Percentiles rank a stretch among this genome's conserved stretches.
phyloP scores from a whole-genome alignment of 768 basidiomycete genomes.

The Vishniacozyma victoriae region DNA sequence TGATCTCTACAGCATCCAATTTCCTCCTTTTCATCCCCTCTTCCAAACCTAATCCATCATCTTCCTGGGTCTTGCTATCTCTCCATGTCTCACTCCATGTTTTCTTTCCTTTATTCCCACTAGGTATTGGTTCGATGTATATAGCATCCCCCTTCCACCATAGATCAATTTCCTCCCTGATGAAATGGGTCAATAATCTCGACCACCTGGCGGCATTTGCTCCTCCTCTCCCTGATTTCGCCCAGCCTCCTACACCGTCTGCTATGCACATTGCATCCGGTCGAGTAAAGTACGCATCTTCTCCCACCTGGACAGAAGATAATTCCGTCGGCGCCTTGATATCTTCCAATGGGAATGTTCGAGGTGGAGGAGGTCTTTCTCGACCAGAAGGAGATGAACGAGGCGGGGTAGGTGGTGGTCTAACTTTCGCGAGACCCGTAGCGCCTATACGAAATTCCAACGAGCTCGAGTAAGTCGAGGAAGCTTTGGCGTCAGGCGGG shows the following conservation, averaged over 20 bases:
- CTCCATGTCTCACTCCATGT: constrained; percentile 44
- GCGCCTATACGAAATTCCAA: constrained; percentile 64
- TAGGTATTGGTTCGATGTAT: constrained; percentile 9
- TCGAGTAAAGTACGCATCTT: constrained; percentile 70
- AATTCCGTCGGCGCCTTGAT: constrained; percentile 30
- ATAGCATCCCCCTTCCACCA: constrained; percentile 33
- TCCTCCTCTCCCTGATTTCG: constrained; percentile 45
- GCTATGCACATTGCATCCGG: constrained; percentile 83
- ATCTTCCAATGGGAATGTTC: constrained; percentile 40
- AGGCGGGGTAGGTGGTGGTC: constrained; percentile 28
- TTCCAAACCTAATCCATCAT: neutral
- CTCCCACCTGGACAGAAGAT: constrained; percentile 58
- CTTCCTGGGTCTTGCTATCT: neutral
- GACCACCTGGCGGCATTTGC: constrained; percentile 54
- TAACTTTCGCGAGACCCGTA: constrained; percentile 73
- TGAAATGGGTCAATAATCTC: constrained; percentile 77
- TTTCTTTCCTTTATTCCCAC: constrained; percentile 5
- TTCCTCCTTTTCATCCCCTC: constrained; percentile 16
- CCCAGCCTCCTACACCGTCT: constrained; percentile 93
- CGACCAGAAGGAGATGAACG: constrained; percentile 24
- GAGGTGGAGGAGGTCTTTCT: constrained; percentile 26
- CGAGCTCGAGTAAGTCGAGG: constrained; percentile 16
- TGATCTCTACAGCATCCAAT: constrained; percentile 51
- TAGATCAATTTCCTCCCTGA: constrained; percentile 32
- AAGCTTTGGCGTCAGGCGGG: too few species aligned